Base-by-base conservation (phyloP, 805 yeast species). In the Zygosaccharomyces rouxii region DNA sequence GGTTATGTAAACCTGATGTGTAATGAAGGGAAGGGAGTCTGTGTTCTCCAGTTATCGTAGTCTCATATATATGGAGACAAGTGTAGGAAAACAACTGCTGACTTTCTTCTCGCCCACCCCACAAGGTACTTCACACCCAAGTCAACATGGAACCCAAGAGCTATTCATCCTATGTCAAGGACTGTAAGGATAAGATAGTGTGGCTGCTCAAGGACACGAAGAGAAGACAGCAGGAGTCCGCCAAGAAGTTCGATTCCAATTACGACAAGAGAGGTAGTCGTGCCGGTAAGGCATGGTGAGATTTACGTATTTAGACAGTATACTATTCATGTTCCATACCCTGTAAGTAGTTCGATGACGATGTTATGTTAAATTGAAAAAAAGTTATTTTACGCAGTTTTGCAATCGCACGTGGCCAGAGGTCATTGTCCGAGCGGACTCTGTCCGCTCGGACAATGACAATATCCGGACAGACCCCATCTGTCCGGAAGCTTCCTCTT, bases 401-500 rank as follows among this genome's bases (percentile, higher is more conserved):
- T 14, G 6, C n/a, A 29, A 11, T 29, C n/a, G 5, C n/a, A 29
- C n/a, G n/a, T 25, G 28, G n/a, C n/a, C 28, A 25, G 9, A 39
- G 4, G 19, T 18, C n/a, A 10, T 14, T 22, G 42, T 39, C 42
- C 42, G 42, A 26, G 13, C n/a, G 16, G 9, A 16, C 41, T 14
- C 28, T 22, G 28, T 22, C 14, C 1, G 2, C 11, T 2, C 25
- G 39, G 39, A 35, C 39, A 35, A n/a, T n/a, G n/a, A n/a, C n/a
- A n/a, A n/a, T 25, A 25, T 25, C 28, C 2, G 13, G 28, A 25
- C 28, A 25, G 7, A 25, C 10, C 10, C 16, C 9, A 11, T 30
- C 13, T 33, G 18, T 38, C n/a, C 28, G 41, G 41, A 25, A 18
- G 39, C n/a, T 41, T 41, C 44, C 44, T 26, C 35, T 29, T 18